Percentiles rank a stretch among this genome's conserved stretches.
phyloP scores from a whole-genome alignment of 2,329 filamentous ascomycete species.

The Ascochyta rabiei region DNA sequence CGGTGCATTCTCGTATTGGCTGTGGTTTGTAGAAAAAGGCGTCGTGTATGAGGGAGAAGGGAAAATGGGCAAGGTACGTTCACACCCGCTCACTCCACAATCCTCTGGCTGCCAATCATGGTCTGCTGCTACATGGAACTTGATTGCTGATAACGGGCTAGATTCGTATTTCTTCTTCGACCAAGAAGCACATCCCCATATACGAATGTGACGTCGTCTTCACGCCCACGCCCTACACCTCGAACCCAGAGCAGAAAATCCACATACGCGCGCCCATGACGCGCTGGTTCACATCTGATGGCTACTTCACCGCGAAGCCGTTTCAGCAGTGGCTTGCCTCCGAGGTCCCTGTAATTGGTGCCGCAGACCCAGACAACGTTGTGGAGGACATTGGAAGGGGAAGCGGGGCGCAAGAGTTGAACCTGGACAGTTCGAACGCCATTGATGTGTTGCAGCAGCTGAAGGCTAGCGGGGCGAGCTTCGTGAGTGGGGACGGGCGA shows the following conservation, averaged over 20 bases:
- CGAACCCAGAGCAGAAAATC: constrained; percentile 50
- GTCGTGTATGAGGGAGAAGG: constrained; percentile 79
- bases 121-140: not conserved
- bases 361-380: constrained; percentile 64
- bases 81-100: not conserved
- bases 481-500: constrained; percentile 35
- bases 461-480: constrained; percentile 41
- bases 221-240: constrained; percentile 42
- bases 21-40: constrained; percentile 80
- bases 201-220: constrained; percentile 76
- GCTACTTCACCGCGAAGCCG: constrained; percentile 73
- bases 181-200: constrained; percentile 78
- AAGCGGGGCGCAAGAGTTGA: constrained; percentile 34
- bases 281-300: constrained; percentile 75
- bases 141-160: constrained; percentile 42
- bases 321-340: constrained; percentile 80
- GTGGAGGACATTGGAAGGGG: constrained; percentile 52
- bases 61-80: constrained; percentile 67
- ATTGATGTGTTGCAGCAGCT: constrained; percentile 45
- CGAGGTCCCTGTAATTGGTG: constrained; percentile 69
- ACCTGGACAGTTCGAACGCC: constrained; percentile 40
- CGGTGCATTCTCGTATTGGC: constrained; percentile 78
- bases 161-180: constrained; percentile 74
- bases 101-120: not conserved
- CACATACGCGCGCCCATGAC: constrained; percentile 70